Percentiles rank a stretch among this genome's conserved stretches.
These are phyloP conservation scores for Mycena citricolor DNA, from an alignment of 1,284 basidiomycete species.

Conservation along the genomic window DNA sequence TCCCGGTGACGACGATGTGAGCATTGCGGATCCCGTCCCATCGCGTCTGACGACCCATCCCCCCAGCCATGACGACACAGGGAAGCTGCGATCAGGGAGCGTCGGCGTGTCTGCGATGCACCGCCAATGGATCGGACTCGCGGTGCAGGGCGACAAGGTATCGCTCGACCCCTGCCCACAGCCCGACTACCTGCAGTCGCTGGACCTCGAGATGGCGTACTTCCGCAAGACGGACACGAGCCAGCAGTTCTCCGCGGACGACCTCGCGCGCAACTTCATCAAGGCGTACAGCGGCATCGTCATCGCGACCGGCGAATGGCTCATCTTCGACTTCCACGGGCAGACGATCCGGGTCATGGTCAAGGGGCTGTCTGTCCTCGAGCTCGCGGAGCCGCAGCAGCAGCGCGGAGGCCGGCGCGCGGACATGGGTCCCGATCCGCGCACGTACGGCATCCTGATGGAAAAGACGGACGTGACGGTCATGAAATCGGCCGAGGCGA, in stretches of 20 bases:
- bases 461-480: conserved; percentile 89
- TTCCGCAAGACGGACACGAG: conserved; percentile 62
- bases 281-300: conserved; percentile 64
- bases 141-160: conserved; percentile 74
- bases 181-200: conserved; percentile 71
- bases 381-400: conserved; percentile 65
- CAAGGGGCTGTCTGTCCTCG: conserved; percentile 65
- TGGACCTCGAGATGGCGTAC: conserved; percentile 83
- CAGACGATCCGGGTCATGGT: conserved; percentile 79
- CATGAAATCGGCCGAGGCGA: conserved; percentile 74
- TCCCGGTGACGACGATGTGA: conserved; percentile 71
- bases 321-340: conserved; percentile 92
- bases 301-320: conserved; percentile 71
- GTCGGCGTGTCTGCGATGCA: conserved; percentile 72
- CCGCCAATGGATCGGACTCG: conserved; percentile 86
- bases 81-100: conserved; percentile 57
- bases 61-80: conserved; percentile 82
- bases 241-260: conserved; percentile 81
- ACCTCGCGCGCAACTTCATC: conserved; percentile 77
- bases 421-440: conserved; percentile 25
- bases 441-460: conserved; percentile 78
- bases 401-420: conserved; percentile 33
- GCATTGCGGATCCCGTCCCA: conserved; percentile 26
- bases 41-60: conserved; percentile 2
- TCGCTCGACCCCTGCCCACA: conserved; percentile 67